These are phyloP conservation scores for Hemisphaericaspora xylofermentans DNA, from an alignment of 1,139 yeast species.

Conservation along the genomic window DNA sequence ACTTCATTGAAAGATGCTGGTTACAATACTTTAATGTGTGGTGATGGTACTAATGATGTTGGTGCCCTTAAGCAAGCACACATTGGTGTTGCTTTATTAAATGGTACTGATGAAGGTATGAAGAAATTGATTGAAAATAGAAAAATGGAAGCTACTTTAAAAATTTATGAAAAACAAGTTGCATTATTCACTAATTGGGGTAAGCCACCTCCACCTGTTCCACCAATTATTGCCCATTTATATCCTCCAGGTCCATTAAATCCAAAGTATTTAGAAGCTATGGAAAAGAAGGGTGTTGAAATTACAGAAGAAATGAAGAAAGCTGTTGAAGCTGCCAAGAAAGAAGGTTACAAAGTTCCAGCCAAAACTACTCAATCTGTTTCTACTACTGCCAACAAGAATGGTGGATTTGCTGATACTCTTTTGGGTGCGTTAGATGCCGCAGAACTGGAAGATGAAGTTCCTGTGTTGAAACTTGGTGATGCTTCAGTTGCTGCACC, in stretches of 20 bases:
- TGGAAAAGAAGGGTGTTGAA: slow-evolving; percentile 79
- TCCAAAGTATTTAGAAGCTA: slow-evolving; percentile 83
- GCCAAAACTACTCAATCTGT: slow-evolving; percentile 23
- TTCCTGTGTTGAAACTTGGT: slow-evolving; percentile 91
- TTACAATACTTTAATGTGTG: slow-evolving; percentile 95
- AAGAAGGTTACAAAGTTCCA: slow-evolving; percentile 19
- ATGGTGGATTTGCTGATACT: slow-evolving; percentile 63
- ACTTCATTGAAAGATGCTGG: slow-evolving; percentile 84
- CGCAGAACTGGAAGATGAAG: slow-evolving; percentile 76
- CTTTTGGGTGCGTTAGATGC: slow-evolving; percentile 69
- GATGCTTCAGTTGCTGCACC: slow-evolving; percentile 99
- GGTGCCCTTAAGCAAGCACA: slow-evolving; percentile 99
- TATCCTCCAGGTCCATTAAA: slow-evolving; percentile 95
- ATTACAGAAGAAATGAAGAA: slow-evolving; percentile 66
- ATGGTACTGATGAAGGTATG: slow-evolving; percentile 95
- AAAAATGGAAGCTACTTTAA: slow-evolving; percentile 61
- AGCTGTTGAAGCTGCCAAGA: slow-evolving; percentile 53
- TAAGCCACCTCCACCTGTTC: slow-evolving; percentile 84
- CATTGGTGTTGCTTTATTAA: slow-evolving; percentile 93
- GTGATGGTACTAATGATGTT: slow-evolving; percentile 99
- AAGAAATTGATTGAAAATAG: slow-evolving; percentile 84
- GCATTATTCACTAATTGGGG: slow-evolving; percentile 78
- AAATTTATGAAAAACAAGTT: slow-evolving; percentile 81
- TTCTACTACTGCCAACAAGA: slow-evolving; percentile 20
- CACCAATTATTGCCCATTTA: slow-evolving; percentile 82